Percentiles rank a stretch among this genome's conserved stretches.
Evolutionary conservation across 2,329 filamentous ascomycete species (phyloP).

Genomic region (Aspergillus proliferans): DNA sequence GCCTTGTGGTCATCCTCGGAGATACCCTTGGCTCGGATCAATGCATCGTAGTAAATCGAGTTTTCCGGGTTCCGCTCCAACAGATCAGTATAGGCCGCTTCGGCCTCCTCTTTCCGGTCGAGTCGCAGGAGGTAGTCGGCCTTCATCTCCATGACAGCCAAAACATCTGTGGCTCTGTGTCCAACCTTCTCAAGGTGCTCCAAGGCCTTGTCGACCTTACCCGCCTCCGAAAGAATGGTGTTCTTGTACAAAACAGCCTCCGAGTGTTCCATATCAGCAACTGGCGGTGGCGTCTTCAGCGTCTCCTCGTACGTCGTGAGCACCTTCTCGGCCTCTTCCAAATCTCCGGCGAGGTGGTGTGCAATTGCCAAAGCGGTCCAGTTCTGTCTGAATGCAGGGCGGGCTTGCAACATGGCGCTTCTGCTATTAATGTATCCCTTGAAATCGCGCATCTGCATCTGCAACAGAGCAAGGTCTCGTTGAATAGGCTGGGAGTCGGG

Average conservation of each 20-base stretch:
- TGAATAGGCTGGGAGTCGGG: conserved; percentile 94
- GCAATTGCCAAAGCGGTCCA: conserved; percentile 98
- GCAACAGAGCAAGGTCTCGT: conserved; percentile 83
- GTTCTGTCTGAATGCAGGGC: conserved; percentile 76
- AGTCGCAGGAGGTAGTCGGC: conserved; percentile 79
- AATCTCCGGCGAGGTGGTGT: conserved; percentile 81
- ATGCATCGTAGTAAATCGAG: conserved; percentile 73
- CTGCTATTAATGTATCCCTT: conserved; percentile 87
- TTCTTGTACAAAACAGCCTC: conserved; percentile 96
- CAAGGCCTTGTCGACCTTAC: conserved; percentile 73
- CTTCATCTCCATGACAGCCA: conserved; percentile 76
- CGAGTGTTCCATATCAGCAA: conserved; percentile 81
- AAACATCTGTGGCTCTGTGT: conserved; percentile 73
- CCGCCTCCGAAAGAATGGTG: conserved; percentile 81
- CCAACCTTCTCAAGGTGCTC: conserved; percentile 75
- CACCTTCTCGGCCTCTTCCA: conserved; percentile 81
- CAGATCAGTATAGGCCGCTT: conserved; percentile 70
- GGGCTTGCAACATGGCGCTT: conserved; percentile 76
- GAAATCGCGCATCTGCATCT: conserved; percentile 95
- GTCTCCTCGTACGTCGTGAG: conserved; percentile 90
- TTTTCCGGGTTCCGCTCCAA: conserved; percentile 85
- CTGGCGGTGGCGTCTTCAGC: conserved; percentile 70
- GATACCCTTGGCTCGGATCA: conserved; percentile 64
- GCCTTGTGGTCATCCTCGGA: conserved; percentile 55
- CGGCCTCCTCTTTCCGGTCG: conserved; percentile 70